A percentile compares a stretch with the other conserved stretches of the same genome.
Conservation (phyloP, 1,284 basidiomycete genomes). For the Amylostereum areolatum region DNA sequence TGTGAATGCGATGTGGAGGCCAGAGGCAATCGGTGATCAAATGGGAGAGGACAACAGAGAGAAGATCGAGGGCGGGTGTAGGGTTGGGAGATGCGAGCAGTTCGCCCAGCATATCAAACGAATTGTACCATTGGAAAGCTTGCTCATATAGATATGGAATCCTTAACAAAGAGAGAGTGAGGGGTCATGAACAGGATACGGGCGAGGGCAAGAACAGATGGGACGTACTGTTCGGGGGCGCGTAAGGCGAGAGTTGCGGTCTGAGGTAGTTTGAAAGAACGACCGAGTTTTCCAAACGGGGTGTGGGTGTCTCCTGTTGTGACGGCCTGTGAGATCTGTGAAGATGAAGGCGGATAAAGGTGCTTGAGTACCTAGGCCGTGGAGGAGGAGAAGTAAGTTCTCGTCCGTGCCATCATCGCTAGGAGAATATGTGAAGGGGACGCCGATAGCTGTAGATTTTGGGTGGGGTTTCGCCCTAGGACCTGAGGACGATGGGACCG, state of each 20-base stretch:
- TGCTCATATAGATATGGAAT: conserved; percentile 79
- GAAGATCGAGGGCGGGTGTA: conserved; percentile 51
- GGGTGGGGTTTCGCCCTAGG: conserved; percentile 51
- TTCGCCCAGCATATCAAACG: conserved; percentile 77
- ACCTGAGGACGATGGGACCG: background rate
- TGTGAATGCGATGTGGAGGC: conserved; percentile 64
- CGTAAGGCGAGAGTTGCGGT: conserved; percentile 79
- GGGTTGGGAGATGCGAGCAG: conserved; percentile 69
- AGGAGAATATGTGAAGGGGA: conserved; percentile 57
- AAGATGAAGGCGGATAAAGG: background rate
- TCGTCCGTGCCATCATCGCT: conserved; percentile 81
- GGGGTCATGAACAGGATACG: background rate
- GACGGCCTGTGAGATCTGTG: background rate
- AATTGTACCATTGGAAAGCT: conserved; percentile 84
- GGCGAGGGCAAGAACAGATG: background rate
- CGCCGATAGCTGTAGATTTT: conserved; percentile 35
- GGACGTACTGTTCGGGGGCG: conserved; percentile 67
- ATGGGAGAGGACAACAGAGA: conserved; percentile 50
- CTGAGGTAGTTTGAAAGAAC: conserved; percentile 75
- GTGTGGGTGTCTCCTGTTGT: conserved; percentile 72
- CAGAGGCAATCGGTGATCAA: conserved; percentile 60
- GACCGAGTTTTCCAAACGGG: conserved; percentile 73
- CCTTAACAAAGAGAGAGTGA: conserved; percentile 25
- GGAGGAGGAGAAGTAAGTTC: conserved; percentile 81
- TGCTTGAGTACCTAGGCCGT: conserved; percentile 68